These are phyloP conservation scores for Thermoascus crustaceus DNA, from an alignment of 2,329 filamentous ascomycete species.

Conservation along the genomic window DNA sequence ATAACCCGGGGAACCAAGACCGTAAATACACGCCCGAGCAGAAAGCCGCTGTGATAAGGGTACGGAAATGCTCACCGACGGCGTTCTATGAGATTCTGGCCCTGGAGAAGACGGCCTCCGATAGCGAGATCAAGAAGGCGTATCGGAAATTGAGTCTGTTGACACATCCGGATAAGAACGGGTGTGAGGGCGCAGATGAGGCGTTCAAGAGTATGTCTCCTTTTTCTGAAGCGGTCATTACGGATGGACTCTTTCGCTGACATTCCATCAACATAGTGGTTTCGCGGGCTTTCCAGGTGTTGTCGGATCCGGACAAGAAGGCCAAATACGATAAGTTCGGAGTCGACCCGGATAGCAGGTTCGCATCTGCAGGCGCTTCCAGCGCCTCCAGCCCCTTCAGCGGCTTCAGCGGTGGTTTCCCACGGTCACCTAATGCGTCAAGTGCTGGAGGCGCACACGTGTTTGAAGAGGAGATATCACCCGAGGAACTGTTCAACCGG, in stretches of 20 bases:
- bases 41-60: conserved; percentile 81
- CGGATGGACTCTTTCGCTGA: conserved; percentile 1
- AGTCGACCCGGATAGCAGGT: conserved; percentile 84
- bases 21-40: conserved; percentile 76
- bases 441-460: no score
- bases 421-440: conserved; percentile 39
- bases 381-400: conserved; percentile 34
- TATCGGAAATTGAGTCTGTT: conserved; percentile 90
- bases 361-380: conserved; percentile 49
- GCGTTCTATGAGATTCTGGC: conserved; percentile 94
- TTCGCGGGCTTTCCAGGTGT: conserved; percentile 80
- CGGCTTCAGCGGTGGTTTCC: conserved; percentile 42
- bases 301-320: conserved; percentile 91
- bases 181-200: conserved; percentile 88
- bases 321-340: conserved; percentile 81
- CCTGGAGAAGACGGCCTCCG: conserved; percentile 59
- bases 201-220: conserved; percentile 73
- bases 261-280: conserved; percentile 52
- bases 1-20: conserved; percentile 44
- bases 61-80: conserved; percentile 73
- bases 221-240: neutral
- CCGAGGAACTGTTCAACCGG: conserved; percentile 91
- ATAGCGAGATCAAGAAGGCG: conserved; percentile 91
- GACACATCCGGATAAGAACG: conserved; percentile 98
- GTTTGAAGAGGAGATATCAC: conserved; percentile 88